Conservation (phyloP, 176 grass and related monocot species). For the Zoysia japonica region DNA sequence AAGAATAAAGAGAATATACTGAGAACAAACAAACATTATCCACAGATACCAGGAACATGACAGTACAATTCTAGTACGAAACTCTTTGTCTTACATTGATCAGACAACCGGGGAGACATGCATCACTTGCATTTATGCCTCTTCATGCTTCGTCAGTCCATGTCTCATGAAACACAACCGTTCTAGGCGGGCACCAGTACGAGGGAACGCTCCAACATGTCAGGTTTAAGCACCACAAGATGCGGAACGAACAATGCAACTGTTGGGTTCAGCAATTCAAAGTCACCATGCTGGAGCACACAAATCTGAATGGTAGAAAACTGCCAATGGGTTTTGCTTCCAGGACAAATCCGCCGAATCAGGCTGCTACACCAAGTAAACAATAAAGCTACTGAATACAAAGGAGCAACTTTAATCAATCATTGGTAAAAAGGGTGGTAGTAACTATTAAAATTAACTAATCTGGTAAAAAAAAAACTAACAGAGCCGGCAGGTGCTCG, state of each 20-base stretch:
- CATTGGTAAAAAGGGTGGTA: background rate
- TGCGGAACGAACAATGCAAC: background rate
- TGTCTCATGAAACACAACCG: too few relatives aligned
- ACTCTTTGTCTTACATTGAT: too few relatives aligned
- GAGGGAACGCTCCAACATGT: background rate
- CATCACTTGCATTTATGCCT: too few relatives aligned
- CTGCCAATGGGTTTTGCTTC: background rate
- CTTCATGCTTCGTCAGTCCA: too few relatives aligned
- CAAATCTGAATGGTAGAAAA: background rate
- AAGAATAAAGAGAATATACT: too few relatives aligned
- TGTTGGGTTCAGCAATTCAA: background rate
- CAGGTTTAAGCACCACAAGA: too few relatives aligned
- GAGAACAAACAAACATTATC: too few relatives aligned
- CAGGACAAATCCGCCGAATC: background rate
- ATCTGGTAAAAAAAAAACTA: too few relatives aligned
- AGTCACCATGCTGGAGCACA: background rate
- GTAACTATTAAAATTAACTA: too few relatives aligned
- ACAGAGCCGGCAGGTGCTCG: too few relatives aligned
- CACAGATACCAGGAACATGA: too few relatives aligned
- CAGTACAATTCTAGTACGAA: too few relatives aligned
- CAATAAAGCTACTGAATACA: background rate
- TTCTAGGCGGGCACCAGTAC: background rate
- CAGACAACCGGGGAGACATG: background rate
- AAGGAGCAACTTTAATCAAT: background rate
- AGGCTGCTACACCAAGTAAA: background rate